phyloP scores from a whole-genome alignment of 768 basidiomycete species.

The Tricholoma sp. region DNA sequence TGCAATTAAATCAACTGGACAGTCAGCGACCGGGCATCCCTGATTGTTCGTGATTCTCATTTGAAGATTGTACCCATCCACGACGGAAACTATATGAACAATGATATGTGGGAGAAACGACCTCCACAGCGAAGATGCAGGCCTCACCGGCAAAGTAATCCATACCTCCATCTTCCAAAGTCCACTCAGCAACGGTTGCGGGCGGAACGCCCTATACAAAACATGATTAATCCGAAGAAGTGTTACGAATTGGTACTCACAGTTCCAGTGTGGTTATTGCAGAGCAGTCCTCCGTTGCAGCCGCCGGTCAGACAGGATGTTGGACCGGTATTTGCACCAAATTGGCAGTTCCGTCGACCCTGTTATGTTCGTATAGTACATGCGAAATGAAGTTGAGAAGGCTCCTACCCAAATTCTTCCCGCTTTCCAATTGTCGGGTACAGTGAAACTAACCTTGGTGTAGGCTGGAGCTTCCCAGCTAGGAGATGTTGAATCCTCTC shows the following conservation, averaged over 20 bases:
- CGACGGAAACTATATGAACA: constrained; percentile 40
- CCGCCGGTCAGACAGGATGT: constrained; percentile 61
- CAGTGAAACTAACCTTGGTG: constrained; percentile 38
- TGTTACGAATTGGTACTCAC: constrained; percentile 18
- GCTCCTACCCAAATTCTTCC: constrained; percentile 52
- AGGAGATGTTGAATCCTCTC: background rate
- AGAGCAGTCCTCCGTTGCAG: constrained; percentile 64
- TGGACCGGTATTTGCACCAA: constrained; percentile 43
- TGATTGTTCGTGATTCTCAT: constrained; percentile 45
- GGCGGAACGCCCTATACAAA: constrained; percentile 52
- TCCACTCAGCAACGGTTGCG: constrained; percentile 65
- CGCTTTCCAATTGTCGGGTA: constrained; percentile 61
- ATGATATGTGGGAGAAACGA: background rate
- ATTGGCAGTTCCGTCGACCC: constrained; percentile 64
- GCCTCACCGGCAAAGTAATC: constrained; percentile 58
- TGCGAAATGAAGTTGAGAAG: background rate
- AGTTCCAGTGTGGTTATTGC: constrained; percentile 48
- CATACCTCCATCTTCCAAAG: constrained; percentile 33
- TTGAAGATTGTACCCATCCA: constrained; percentile 57
- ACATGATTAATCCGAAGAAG: background rate
- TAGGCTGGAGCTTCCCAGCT: constrained; percentile 37
- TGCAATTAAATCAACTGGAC: constrained; percentile 48
- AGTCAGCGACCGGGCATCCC: constrained; percentile 43
- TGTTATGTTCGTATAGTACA: constrained; percentile 8
- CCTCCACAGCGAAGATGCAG: no score